Base-by-base conservation (phyloP, 1,284 basidiomycete species). In the Fomitopsis palustris region DNA sequence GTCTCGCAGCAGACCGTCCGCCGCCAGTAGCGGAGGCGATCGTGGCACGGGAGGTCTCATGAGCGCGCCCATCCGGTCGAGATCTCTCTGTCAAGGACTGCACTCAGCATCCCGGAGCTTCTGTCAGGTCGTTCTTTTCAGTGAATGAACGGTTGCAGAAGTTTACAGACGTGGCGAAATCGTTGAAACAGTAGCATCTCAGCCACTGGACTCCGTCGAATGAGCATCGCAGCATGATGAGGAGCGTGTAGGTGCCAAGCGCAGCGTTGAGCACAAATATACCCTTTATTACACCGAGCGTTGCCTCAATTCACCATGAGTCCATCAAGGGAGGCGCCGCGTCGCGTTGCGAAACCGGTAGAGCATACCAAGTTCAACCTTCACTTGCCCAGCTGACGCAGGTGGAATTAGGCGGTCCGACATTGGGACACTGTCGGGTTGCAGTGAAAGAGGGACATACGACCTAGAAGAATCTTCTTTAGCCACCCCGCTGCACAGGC, bases 1-100 rank as follows among this genome's bases (percentile, higher is more conserved):
- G 79, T 81, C 62, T 90, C 84, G n/a, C n/a, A n/a, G n/a, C n/a
- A n/a, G n/a, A n/a, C n/a, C n/a, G n/a, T n/a, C n/a, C n/a, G n/a
- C n/a, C n/a, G n/a, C n/a, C n/a, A n/a, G n/a, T n/a, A n/a, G n/a
- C n/a, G n/a, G n/a, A n/a, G n/a, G n/a, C n/a, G n/a, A n/a, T n/a
- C n/a, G n/a, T n/a, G n/a, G n/a, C n/a, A n/a, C n/a, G n/a, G n/a
- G n/a, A n/a, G n/a, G n/a, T n/a, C n/a, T n/a, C n/a, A n/a, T n/a
- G n/a, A n/a, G n/a, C n/a, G 97, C 99, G 71, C 97, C 99, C 96
- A 98, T 98, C 72, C 99, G 96, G n/a, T n/a, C n/a, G n/a, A n/a
- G n/a, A n/a, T n/a, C n/a, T n/a, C n/a, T n/a, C n/a, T n/a, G n/a
- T n/a, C n/a, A n/a, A n/a, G n/a, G n/a, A n/a, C n/a, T n/a, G n/a